Percentiles rank a stretch among this genome's conserved stretches.
Evolutionary conservation across 2,329 filamentous ascomycete genomes (phyloP).

Genomic region (Beauveria sp.): DNA sequence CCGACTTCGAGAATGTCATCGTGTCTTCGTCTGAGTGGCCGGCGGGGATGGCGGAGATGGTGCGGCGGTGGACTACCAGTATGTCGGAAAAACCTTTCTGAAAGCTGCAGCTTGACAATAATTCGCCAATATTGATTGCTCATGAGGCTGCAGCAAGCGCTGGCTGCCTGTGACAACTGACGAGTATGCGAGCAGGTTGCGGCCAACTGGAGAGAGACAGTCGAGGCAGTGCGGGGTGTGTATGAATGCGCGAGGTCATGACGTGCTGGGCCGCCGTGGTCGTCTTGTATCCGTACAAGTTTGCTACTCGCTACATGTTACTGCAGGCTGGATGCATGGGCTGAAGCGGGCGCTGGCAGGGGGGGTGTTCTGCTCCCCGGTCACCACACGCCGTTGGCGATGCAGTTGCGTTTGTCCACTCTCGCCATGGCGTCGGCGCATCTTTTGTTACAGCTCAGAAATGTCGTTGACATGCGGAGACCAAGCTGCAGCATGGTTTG

Average conservation of each 20-base stretch:
- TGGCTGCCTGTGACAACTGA: neutral
- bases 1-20: neutral
- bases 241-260: neutral
- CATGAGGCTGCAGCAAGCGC: neutral
- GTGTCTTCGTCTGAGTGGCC: neutral
- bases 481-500: neutral
- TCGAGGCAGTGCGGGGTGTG: neutral
- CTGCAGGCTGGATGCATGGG: conserved; percentile 4
- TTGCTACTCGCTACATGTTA: neutral
- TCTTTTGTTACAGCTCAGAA: conserved; percentile 11
- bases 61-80: neutral
- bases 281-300: neutral
- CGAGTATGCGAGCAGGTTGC: neutral
- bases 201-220: neutral
- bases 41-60: neutral
- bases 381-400: conserved; percentile 1
- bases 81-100: neutral
- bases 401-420: conserved; percentile 4
- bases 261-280: neutral
- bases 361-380: neutral
- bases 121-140: neutral
- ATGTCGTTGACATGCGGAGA: neutral
- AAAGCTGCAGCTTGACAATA: neutral
- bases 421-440: conserved; percentile 1
- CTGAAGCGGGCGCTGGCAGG: neutral